Conservation (phyloP, 164 flowering plant species). For the Annona squamosa region DNA sequence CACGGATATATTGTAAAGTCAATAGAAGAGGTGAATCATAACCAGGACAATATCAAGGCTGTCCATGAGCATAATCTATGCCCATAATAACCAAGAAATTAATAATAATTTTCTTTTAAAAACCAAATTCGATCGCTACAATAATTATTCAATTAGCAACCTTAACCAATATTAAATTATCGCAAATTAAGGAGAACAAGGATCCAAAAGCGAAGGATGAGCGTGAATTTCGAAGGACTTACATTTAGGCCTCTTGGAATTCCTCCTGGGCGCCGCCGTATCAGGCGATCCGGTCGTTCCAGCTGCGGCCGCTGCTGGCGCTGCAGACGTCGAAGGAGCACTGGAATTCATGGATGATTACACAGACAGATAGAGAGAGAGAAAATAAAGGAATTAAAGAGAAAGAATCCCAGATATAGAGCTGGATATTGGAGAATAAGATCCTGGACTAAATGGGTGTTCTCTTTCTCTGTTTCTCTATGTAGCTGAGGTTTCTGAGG, state of each 20-base stretch:
- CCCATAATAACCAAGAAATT: neutral
- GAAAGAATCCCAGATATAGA: neutral
- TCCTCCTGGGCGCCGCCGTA: conserved; percentile 20
- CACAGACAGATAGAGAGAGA: neutral
- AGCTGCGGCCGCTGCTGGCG: neutral
- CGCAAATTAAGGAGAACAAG: neutral
- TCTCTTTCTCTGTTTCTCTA: neutral
- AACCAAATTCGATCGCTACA: neutral
- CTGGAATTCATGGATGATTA: conserved; percentile 9
- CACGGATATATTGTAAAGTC: neutral
- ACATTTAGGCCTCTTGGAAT: conserved; percentile 29
- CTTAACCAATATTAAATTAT: neutral
- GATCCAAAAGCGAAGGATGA: neutral
- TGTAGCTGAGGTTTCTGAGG: neutral
- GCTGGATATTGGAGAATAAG: neutral
- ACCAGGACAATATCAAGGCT: neutral
- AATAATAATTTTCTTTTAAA: neutral
- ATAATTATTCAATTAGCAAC: neutral
- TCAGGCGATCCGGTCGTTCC: conserved; percentile 13
- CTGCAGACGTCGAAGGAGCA: conserved; percentile 9
- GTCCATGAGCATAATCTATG: neutral
- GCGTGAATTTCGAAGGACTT: neutral
- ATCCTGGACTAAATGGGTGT: neutral
- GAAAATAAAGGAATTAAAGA: neutral
- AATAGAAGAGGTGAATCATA: neutral